Percentiles rank a stretch among this genome's conserved stretches.
phyloP scores from a whole-genome alignment of 495 filamentous ascomycete genomes.

The Darksidea phi region DNA sequence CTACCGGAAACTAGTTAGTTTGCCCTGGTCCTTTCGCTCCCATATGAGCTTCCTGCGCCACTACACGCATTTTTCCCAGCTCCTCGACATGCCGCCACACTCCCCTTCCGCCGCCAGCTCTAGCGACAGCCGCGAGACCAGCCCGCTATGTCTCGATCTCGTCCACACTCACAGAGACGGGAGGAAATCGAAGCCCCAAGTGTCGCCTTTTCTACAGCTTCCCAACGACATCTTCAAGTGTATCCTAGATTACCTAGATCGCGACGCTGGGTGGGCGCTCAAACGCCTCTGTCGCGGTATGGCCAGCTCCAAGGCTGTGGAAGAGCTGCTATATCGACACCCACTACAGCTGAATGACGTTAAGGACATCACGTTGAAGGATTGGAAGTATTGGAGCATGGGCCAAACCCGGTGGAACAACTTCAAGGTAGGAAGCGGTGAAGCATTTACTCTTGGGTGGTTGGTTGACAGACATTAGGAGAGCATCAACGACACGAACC shows the following conservation, averaged over 20 bases:
- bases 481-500: slow-evolving; percentile 25
- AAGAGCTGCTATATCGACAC: slow-evolving; percentile 23
- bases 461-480: slow-evolving; percentile 1
- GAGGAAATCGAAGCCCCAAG: neutral
- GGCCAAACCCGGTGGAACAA: slow-evolving; percentile 20
- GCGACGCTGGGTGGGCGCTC: slow-evolving; percentile 21
- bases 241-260: slow-evolving; percentile 26
- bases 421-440: slow-evolving; percentile 6
- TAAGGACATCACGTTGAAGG: slow-evolving; percentile 13
- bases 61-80: neutral
- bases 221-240: slow-evolving; percentile 34
- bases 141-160: neutral
- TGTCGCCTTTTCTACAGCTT: slow-evolving; percentile 23
- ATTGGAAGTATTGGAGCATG: slow-evolving; percentile 26
- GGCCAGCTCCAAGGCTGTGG: slow-evolving; percentile 16
- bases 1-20: neutral
- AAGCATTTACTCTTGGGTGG: neutral
- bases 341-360: slow-evolving; percentile 30
- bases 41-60: neutral
- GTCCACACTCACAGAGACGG: neutral
- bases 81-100: slow-evolving; percentile 2
- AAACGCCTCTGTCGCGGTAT: slow-evolving; percentile 28
- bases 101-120: neutral
- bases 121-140: slow-evolving; percentile 9
- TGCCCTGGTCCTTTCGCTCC: neutral